Conservation (phyloP, 2,329 filamentous ascomycete species). For the Pseudogymnoascus sp. region DNA sequence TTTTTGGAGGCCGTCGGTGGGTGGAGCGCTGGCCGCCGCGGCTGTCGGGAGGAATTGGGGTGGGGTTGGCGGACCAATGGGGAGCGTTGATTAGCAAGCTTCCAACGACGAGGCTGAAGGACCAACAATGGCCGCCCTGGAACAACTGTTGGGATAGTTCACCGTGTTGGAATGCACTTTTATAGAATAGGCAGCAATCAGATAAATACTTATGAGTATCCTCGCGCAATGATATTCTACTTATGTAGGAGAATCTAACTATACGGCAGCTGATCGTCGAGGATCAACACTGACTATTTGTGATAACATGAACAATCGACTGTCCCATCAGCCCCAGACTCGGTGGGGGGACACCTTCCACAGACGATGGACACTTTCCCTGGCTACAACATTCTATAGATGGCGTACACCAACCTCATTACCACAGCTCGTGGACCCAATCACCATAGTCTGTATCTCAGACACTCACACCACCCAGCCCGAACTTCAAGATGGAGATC, state of each 20-base stretch:
- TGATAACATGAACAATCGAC: neutral
- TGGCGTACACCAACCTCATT: neutral
- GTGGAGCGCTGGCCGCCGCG: neutral
- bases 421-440: slow-evolving; percentile 28
- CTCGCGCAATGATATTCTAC: neutral
- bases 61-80: neutral
- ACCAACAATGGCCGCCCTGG: too few species aligned
- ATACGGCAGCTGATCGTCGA: neutral
- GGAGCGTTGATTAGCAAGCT: neutral
- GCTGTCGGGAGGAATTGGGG: neutral
- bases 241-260: neutral
- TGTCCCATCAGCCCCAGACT: neutral
- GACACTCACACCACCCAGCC: slow-evolving; percentile 70
- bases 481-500: slow-evolving; percentile 65
- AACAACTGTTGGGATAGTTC: too few species aligned
- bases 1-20: neutral
- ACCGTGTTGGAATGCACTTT: neutral
- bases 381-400: neutral
- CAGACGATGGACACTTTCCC: neutral
- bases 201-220: neutral
- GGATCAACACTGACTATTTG: neutral
- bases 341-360: neutral
- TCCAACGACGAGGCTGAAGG: neutral
- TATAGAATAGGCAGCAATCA: neutral
- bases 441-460: slow-evolving; percentile 79